Percentiles rank a stretch among this genome's conserved stretches.
Evolutionary conservation across 1,284 basidiomycete genomes (phyloP).

Genomic region (Puccinia coronata): DNA sequence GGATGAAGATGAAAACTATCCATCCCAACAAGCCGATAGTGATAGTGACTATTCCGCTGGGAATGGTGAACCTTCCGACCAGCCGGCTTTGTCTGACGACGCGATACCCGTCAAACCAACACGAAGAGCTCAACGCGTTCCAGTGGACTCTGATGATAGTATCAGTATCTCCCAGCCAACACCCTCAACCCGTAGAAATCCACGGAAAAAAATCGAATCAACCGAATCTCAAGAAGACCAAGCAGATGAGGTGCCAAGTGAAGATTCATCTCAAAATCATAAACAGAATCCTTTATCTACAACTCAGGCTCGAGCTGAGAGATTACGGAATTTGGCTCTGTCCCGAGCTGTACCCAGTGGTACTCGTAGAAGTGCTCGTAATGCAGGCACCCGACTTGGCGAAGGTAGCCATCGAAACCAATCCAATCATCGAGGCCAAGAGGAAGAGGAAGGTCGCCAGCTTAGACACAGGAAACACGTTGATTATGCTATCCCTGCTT

Average conservation of each 20-base stretch:
- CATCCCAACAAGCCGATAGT: constrained; percentile 11
- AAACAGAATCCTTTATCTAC: not conserved
- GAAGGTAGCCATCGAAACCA: constrained; percentile 17
- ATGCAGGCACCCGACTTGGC: not conserved
- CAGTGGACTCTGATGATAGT: constrained; percentile 34
- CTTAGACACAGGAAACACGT: constrained; percentile 52
- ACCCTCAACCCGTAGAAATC: constrained; percentile 32
- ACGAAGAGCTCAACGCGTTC: constrained; percentile 64
- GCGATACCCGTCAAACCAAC: constrained; percentile 60
- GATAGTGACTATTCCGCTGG: constrained; percentile 39
- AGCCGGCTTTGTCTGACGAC: constrained; percentile 60
- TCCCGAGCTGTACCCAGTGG: not conserved
- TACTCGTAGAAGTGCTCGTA: constrained; percentile 31
- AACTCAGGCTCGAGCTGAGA: not conserved
- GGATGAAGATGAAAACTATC: not conserved
- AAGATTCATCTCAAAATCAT: not conserved
- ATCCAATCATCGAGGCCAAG: constrained; percentile 26
- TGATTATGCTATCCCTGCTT: constrained; percentile 59
- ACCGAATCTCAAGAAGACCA: constrained; percentile 58
- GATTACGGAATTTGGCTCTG: not conserved
- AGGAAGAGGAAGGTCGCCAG: constrained; percentile 36
- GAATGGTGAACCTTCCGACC: constrained; percentile 52
- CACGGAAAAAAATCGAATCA: constrained; percentile 53
- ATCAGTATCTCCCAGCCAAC: not conserved
- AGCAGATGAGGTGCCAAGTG: constrained; percentile 21